Conservation (phyloP, 306 rosid species). For the Rosa chinensis region DNA sequence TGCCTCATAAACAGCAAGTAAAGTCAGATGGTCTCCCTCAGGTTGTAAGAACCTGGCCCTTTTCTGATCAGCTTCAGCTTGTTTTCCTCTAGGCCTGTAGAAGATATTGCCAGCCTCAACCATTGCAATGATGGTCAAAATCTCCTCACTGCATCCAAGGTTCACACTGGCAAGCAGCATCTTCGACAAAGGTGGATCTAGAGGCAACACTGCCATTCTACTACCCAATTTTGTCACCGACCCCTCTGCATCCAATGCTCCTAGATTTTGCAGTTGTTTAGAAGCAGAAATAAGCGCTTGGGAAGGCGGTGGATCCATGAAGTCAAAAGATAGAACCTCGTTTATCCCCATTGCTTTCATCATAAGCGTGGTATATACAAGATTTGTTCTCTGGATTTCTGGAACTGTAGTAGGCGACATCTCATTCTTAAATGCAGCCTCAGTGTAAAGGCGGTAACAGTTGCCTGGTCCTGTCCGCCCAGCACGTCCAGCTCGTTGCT, state of each 20-base stretch:
- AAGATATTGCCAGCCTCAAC: conserved; percentile 83
- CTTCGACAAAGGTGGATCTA: conserved; percentile 85
- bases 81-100: conserved; percentile 85
- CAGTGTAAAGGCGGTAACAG: conserved; percentile 82
- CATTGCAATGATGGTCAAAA: conserved; percentile 86
- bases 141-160: conserved; percentile 93
- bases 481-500: conserved; percentile 85
- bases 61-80: conserved; percentile 92
- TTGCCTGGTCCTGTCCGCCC: conserved; percentile 91
- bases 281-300: conserved; percentile 79
- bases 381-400: conserved; percentile 80
- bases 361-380: conserved; percentile 62
- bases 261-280: conserved; percentile 79
- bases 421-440: conserved; percentile 79
- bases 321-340: conserved; percentile 70
- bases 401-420: conserved; percentile 78
- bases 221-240: conserved; percentile 82
- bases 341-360: conserved; percentile 91
- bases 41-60: conserved; percentile 89
- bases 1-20: conserved; percentile 85
- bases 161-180: conserved; percentile 91
- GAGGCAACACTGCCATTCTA: conserved; percentile 88
- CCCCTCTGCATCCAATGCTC: conserved; percentile 90
- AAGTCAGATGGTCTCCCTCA: conserved; percentile 87
- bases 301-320: conserved; percentile 92